Base-by-base conservation (phyloP, 2,329 filamentous ascomycete genomes). In the Ploettnerulaceae sp. region DNA sequence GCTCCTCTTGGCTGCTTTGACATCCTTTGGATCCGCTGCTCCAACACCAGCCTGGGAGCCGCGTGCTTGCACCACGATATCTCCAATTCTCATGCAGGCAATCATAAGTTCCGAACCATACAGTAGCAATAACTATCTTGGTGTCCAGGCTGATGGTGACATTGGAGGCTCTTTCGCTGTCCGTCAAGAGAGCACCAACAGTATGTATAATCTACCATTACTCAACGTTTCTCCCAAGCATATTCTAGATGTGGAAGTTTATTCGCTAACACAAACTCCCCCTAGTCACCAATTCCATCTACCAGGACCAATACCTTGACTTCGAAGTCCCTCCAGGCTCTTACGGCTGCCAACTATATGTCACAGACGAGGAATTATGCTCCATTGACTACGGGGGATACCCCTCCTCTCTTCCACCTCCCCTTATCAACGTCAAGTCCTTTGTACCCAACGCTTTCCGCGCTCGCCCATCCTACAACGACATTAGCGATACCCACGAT, bases 61-160 rank as follows among this genome's bases (percentile, higher is more conserved):
- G 15, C 34, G 34, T n/a, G 43, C 48, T 8, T 54, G 51, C 43
- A 21, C 42, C 9, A 54, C 51, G 9, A 29, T 49, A 14, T 34
- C 15, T n/a, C 51, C 45, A 21, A 34, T n/a, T 7, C 32, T 26
- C 6, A 22, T 53, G 14, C 36, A 45, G 5, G n/a, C 18, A 9
- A 41, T 50, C 12, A 8, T 26, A 9, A 51, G 47, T 28, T 21
- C 44, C 21, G 32, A 40, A 9, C 48, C 51, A 12, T 25, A 41
- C 32, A 15, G 18, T 18, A n/a, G 33, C 33, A 37, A n/a, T 15
- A 26, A 15, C 21, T 37, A 26, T 22, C 1, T 18, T 17, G 24
- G 3, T 9, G 11, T 28, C 20, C n/a, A 36, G 15, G 35, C 15
- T 14, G n/a, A 21, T 12, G 37, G 21, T 3, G 32, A 12, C 7